These are phyloP conservation scores for Rhynchosporium secalis DNA, from an alignment of 2,329 filamentous ascomycete genomes.

Conservation along the genomic window DNA sequence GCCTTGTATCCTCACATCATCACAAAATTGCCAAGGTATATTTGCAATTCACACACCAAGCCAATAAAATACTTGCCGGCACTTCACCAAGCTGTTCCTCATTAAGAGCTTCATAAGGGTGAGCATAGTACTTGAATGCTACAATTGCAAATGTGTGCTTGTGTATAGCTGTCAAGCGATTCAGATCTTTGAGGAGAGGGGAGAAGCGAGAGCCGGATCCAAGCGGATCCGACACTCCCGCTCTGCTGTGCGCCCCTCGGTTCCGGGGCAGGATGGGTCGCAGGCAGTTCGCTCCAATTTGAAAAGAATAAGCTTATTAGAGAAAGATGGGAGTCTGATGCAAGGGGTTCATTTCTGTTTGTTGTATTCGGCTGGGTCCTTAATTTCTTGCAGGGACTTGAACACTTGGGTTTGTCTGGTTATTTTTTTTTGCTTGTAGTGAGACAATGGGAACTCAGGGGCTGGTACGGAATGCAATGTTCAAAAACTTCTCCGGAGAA, in stretches of 20 bases:
- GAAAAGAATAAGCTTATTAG: constrained; percentile 9
- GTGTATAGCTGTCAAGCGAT: background rate
- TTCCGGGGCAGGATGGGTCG: background rate
- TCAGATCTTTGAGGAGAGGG: background rate
- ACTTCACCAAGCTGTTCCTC: background rate
- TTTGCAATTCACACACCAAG: constrained; percentile 2
- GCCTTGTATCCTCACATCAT: too few relatives aligned
- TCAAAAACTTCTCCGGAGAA: too few relatives aligned
- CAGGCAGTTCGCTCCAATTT: background rate
- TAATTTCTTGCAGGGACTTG: background rate
- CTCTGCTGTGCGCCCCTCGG: background rate
- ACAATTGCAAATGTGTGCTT: too few relatives aligned
- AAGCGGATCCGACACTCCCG: constrained; percentile 9
- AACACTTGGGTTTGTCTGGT: background rate
- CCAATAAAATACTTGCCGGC: too few relatives aligned
- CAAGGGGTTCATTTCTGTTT: constrained; percentile 5
- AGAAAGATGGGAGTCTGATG: constrained; percentile 12
- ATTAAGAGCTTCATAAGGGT: too few relatives aligned
- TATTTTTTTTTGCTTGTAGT: too few relatives aligned
- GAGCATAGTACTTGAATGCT: too few relatives aligned
- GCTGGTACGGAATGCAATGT: too few relatives aligned
- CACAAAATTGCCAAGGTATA: background rate
- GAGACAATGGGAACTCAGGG: too few relatives aligned
- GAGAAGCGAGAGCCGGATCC: background rate
- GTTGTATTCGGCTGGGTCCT: background rate